phyloP scores from a whole-genome alignment of 441 rosid genomes.

The Populus tomentosa region DNA sequence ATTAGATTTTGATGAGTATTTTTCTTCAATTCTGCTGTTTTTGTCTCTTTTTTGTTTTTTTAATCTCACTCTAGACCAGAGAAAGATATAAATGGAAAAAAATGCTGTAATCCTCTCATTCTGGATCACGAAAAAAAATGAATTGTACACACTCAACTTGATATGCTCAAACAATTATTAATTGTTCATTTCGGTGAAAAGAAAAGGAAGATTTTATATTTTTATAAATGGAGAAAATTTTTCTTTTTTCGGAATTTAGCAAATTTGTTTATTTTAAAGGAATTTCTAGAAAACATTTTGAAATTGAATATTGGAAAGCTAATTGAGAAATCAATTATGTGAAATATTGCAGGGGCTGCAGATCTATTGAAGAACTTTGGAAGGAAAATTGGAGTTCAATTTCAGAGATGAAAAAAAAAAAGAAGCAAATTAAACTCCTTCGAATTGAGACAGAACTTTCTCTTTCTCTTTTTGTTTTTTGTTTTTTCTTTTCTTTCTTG shows the following conservation, averaged over 20 bases:
- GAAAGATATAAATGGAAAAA: no score
- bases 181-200: no score
- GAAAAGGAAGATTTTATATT: no score
- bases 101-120: no score
- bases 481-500: neutral
- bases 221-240: no score
- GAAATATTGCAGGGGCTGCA: neutral
- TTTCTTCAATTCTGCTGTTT: neutral
- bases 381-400: slow-evolving; percentile 48
- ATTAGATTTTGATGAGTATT: neutral
- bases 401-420: slow-evolving; percentile 32
- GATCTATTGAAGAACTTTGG: slow-evolving; percentile 30
- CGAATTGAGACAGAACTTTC: slow-evolving; percentile 22
- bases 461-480: neutral
- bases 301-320: neutral
- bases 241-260: no score
- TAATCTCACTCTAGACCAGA: neutral
- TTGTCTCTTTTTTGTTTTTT: neutral
- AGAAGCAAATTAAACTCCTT: neutral
- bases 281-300: neutral
- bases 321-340: neutral
- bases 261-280: no score
- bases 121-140: no score
- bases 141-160: no score
- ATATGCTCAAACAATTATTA: no score